Evolutionary conservation across 148 eudicot genomes (phyloP).

Genomic region (Diospyros kaki): DNA sequence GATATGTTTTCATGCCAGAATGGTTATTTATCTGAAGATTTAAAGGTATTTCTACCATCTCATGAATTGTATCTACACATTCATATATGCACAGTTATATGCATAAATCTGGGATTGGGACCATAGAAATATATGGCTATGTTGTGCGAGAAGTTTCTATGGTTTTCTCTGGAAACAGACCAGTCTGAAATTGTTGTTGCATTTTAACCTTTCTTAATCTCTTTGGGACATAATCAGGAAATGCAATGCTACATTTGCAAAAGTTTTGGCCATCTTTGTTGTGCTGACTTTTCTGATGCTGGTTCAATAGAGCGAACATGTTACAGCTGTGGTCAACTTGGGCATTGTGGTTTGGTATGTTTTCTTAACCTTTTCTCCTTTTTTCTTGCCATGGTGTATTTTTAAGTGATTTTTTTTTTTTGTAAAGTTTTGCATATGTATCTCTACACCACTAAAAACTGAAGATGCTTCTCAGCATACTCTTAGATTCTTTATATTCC

Average conservation of each 20-base stretch:
- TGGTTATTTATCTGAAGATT: slow-evolving; percentile 65
- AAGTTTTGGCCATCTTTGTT: slow-evolving; percentile 83
- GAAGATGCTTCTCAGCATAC: too few species aligned
- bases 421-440: too few species aligned
- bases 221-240: slow-evolving; percentile 40
- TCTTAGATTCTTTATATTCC: too few species aligned
- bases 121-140: neutral
- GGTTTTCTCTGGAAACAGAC: neutral
- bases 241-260: slow-evolving; percentile 87
- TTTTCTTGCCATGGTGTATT: neutral
- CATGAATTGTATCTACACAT: neutral
- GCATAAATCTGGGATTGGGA: too few species aligned
- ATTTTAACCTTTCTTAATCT: neutral
- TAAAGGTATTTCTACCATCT: slow-evolving; percentile 49
- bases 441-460: too few species aligned
- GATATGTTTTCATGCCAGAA: slow-evolving; percentile 66
- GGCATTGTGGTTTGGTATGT: slow-evolving; percentile 87
- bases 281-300: slow-evolving; percentile 50
- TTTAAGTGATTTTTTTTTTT: neutral
- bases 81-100: neutral
- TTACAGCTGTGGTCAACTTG: slow-evolving; percentile 86
- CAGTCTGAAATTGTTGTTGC: neutral
- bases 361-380: neutral
- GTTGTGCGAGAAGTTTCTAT: neutral
- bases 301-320: slow-evolving; percentile 59